phyloP scores from a whole-genome alignment of 768 basidiomycete genomes.

The Chlorophyllum brunneum region DNA sequence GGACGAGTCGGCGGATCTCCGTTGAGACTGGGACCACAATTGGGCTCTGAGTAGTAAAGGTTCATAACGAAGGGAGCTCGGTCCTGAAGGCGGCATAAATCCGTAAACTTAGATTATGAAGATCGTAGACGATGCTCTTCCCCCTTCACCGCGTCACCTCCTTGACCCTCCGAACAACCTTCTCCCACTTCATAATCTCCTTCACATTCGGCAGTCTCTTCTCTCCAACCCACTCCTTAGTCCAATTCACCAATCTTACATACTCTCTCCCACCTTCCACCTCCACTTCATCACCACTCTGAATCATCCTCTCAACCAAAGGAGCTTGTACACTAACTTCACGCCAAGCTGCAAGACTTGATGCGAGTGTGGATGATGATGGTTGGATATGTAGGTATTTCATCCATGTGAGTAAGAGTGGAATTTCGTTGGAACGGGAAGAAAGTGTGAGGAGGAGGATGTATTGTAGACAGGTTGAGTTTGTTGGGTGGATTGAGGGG shows the following conservation, averaged over 20 bases:
- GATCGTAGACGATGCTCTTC: no score
- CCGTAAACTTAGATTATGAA: no score
- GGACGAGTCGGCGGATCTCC: no score
- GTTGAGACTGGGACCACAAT: no score
- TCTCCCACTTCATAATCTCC: slow-evolving; percentile 31
- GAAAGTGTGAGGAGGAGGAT: slow-evolving; percentile 18
- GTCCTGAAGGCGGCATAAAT: no score
- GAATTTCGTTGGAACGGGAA: slow-evolving; percentile 51
- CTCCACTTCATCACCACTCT: slow-evolving; percentile 15
- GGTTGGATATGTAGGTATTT: slow-evolving; percentile 50
- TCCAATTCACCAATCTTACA: slow-evolving; percentile 44
- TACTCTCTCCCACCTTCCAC: slow-evolving; percentile 37
- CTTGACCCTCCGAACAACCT: slow-evolving; percentile 28
- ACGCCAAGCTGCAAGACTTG: slow-evolving; percentile 66
- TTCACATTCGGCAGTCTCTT: slow-evolving; percentile 37
- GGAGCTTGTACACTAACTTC: slow-evolving; percentile 65
- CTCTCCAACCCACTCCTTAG: slow-evolving; percentile 55
- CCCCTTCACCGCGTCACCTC: slow-evolving; percentile 20
- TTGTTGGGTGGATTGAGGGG: slow-evolving; percentile 11
- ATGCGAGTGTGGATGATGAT: slow-evolving; percentile 48
- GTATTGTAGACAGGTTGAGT: slow-evolving; percentile 16
- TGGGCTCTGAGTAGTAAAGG: no score
- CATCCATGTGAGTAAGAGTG: slow-evolving; percentile 74
- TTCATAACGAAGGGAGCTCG: no score
- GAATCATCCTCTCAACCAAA: slow-evolving; percentile 41